These are phyloP conservation scores for Larix kaempferi DNA, from an alignment of 75 land plant genomes.

Conservation along the genomic window DNA sequence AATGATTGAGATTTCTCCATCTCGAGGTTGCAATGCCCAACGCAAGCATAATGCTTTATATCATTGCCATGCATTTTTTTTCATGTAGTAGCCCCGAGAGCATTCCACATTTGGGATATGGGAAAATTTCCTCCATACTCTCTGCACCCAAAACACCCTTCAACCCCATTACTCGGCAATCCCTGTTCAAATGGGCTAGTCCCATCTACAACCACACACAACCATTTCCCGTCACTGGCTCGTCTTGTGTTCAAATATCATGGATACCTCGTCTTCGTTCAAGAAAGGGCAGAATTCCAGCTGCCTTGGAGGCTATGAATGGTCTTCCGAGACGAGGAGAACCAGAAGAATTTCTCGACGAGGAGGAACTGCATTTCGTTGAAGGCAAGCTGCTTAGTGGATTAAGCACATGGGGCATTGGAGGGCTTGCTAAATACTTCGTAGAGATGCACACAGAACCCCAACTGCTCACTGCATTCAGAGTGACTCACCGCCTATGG, in stretches of 20 bases:
- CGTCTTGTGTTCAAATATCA: background rate
- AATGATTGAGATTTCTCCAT: too few relatives aligned
- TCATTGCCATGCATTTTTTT: too few relatives aligned
- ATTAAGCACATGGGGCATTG: constrained; percentile 66
- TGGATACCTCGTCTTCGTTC: background rate
- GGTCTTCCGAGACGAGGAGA: background rate
- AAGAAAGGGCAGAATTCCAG: background rate
- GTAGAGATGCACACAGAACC: constrained; percentile 29
- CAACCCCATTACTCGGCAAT: background rate
- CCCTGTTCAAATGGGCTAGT: background rate
- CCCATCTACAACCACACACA: background rate
- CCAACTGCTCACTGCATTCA: constrained; percentile 48
- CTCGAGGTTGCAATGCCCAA: background rate
- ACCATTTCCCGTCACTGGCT: background rate
- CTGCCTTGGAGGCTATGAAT: background rate
- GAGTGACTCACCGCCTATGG: too few relatives aligned
- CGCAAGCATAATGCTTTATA: too few relatives aligned
- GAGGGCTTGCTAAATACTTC: constrained; percentile 64
- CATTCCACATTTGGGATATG: too few relatives aligned
- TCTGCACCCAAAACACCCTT: background rate
- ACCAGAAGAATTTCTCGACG: background rate
- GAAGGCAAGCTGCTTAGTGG: constrained; percentile 49
- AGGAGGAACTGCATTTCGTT: background rate
- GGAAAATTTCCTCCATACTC: too few relatives aligned
- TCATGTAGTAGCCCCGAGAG: too few relatives aligned